These are phyloP conservation scores for Xylaria polymorpha DNA, from an alignment of 2,329 filamentous ascomycete species.

Conservation along the genomic window DNA sequence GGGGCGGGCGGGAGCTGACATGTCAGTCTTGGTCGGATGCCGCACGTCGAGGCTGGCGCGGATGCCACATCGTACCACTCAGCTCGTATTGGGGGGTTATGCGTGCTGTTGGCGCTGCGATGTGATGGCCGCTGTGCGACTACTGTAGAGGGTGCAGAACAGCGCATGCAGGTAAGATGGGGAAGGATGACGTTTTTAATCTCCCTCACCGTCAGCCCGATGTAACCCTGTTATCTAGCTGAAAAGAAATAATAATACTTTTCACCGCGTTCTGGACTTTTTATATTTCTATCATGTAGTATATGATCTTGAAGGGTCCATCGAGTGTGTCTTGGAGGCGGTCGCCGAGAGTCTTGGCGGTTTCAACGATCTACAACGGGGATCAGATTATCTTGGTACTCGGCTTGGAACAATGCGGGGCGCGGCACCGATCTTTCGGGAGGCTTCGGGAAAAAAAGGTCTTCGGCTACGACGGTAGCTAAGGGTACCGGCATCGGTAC, in stretches of 20 bases:
- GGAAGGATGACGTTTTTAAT: slow-evolving; percentile 5
- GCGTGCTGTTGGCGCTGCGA: slow-evolving; percentile 4
- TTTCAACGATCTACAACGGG: slow-evolving; percentile 11
- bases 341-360: not conserved
- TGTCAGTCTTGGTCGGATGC: not conserved
- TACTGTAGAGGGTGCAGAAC: not conserved
- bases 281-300: not conserved
- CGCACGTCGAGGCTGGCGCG: slow-evolving; percentile 18
- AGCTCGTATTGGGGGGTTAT: slow-evolving; percentile 9
- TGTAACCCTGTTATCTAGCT: slow-evolving; percentile 31
- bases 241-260: not conserved
- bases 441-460: slow-evolving; percentile 15
- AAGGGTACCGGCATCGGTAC: slow-evolving; percentile 47
- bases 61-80: slow-evolving; percentile 23
- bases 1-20: slow-evolving; percentile 6
- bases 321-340: not conserved
- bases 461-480: slow-evolving; percentile 41
- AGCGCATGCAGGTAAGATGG: slow-evolving; percentile 27
- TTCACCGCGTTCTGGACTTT: not conserved
- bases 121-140: slow-evolving; percentile 10
- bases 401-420: slow-evolving; percentile 2
- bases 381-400: not conserved
- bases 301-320: not conserved
- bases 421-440: slow-evolving; percentile 16
- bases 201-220: slow-evolving; percentile 14